phyloP scores from a whole-genome alignment of 306 rosid genomes.

The Fagus sylvatica region DNA sequence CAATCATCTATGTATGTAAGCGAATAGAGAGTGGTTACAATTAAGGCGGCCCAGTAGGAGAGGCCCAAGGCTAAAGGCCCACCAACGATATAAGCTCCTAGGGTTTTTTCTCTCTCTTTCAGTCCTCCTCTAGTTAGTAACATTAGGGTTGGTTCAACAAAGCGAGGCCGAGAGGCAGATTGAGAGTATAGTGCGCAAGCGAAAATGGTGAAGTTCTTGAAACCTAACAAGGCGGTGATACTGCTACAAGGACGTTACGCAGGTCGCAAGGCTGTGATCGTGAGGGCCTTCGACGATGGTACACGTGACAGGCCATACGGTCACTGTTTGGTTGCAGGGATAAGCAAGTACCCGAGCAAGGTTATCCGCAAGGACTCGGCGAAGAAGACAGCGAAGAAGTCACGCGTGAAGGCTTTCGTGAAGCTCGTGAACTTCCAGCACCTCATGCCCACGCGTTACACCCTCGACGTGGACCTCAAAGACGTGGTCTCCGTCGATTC shows the following conservation, averaged over 20 bases:
- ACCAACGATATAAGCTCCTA: no score
- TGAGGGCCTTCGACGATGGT: constrained; percentile 35
- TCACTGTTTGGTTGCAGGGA: constrained; percentile 40
- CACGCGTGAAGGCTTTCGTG: constrained; percentile 42
- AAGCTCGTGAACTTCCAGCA: constrained; percentile 44
- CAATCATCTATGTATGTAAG: no score
- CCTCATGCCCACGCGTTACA: constrained; percentile 45
- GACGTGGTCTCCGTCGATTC: constrained; percentile 35
- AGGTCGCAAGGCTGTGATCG: constrained; percentile 40
- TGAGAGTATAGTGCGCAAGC: neutral
- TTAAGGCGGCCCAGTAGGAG: no score
- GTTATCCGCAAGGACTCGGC: constrained; percentile 39
- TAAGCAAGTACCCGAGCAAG: constrained; percentile 37
- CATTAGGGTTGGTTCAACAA: no score
- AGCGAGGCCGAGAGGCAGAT: neutral
- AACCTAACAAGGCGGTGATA: constrained; percentile 41
- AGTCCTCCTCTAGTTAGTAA: no score
- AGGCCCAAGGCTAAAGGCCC: no score
- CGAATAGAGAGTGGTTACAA: no score
- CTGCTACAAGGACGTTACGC: constrained; percentile 42
- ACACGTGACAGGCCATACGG: constrained; percentile 40
- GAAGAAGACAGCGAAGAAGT: constrained; percentile 42
- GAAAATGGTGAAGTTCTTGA: constrained; percentile 44
- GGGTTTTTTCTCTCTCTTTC: no score
- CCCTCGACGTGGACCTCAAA: constrained; percentile 46